Evolutionary conservation across 208 protist species (phyloP), one percentile per base, ranked within the genome.

Genomic region (Novymonas esmeraldas): DNA sequence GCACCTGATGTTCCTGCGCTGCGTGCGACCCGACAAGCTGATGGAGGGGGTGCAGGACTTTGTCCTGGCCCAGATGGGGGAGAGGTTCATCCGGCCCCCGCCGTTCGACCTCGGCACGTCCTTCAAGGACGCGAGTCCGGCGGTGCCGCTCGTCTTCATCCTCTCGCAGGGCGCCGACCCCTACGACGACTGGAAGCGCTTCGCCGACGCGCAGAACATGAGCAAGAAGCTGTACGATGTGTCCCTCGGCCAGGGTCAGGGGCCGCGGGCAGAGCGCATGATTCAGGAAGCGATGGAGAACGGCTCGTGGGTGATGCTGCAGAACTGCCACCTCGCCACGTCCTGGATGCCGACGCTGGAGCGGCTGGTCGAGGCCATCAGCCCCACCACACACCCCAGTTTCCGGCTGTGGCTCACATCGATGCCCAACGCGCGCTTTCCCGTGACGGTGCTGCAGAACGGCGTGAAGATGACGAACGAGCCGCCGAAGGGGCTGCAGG

Each of bases 391-490:
- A 24, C 93, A 99, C 86, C 92, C 92, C 26, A 90, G 92, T 59
- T 99, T 99, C 90, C 91, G 99, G 16, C 82, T 99, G 7, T 99
- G 98, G 98, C 89, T 99, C 38, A 99, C 98, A 6, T 98, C 96
- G 36, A 99, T 99, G 95, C 99, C 99, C 1, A 98, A 84, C 56
- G 73, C 87, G 10, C 79, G 92, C 51, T 99, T 99, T 78, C 99
- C 99, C 7, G 97, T 98, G 33, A 84, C 96, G n/a, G 97, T 99
- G 54, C 83, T 99, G 59, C 98, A 99, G 81, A 98, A 98, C 69
- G 94, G 95, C 56, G 93, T 99, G 54, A 99, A 99, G 82, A 98
- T 99, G 87, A 99, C 98, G 10, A 99, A 99, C 73, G 98, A 99
- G 85, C 98, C 98, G n/a, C 98, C 98, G 18, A 98, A 98, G 84